Base-by-base conservation (phyloP, 257 asterid species). In the Forsythia suspensa region DNA sequence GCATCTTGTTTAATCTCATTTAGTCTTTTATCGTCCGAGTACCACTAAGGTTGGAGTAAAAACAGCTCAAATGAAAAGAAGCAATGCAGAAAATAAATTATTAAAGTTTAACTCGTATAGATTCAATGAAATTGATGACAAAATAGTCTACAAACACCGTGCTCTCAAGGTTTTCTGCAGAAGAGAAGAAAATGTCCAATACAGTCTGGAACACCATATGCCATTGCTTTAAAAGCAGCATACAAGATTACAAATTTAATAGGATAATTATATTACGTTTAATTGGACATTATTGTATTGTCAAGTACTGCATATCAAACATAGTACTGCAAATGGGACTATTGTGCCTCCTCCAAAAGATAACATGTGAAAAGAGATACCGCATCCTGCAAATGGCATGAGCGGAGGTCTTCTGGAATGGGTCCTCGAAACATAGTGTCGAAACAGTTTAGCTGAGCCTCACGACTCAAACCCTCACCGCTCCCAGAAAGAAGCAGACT, bases 311-410 rank as follows among this genome's bases (percentile, higher is more conserved):
- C 39, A 63, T 9, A 63, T 16, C 15, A 1, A 21, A 21, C 4
- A 46, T 6, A 20, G 6, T 21, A 44, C 24, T 11, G 15, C n/a
- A 43, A 72, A 24, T 21, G 21, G 34, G 61, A 43, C 63, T 84
- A 86, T 36, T 84, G 87, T 3, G 88, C 86, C 76, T 85, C 81
- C 85, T 88, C 92, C 8, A 90, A 83, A 69, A 95, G 97, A 82
- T 84, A 88, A 75, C 81, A 81, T 2, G 91, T 86, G 71, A 91
- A 93, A 41, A 90, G 90, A 9, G 97, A 84, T 42, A 85, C 88
- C 11, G 97, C 94, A 46, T 92, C 98, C 87, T 93, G 94, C 82
- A 95, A 84, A 85, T 92, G 94, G 90, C 80, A 82, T 1, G 97
- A 84, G 5, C 93, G 94, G 13, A 87, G 85, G 82, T 92, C 97